Percentiles rank a stretch among this genome's conserved stretches.
phyloP scores from a whole-genome alignment of 2,329 filamentous ascomycete genomes.

The Cercospora sesami region DNA sequence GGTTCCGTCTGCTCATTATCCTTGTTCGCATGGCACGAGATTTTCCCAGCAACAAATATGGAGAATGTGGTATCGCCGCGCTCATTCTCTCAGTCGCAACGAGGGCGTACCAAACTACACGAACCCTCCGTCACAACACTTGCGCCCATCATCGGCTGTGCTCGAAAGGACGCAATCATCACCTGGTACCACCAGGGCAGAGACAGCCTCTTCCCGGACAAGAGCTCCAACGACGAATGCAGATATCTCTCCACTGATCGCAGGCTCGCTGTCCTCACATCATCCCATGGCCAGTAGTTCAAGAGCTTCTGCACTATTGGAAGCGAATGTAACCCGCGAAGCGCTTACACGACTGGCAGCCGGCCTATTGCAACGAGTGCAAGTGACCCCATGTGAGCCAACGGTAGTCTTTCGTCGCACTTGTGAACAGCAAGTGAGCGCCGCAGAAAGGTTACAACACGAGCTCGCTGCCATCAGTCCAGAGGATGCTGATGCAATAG shows the following conservation, averaged over 20 bases:
- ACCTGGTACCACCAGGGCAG: background rate
- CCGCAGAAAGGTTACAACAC: background rate
- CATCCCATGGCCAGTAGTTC: background rate
- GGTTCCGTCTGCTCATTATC: background rate
- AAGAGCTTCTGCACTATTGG: background rate
- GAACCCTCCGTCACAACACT: background rate
- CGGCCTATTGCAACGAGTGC: background rate
- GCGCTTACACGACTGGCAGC: background rate
- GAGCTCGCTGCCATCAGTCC: background rate
- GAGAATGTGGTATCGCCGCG: background rate
- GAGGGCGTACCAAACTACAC: background rate
- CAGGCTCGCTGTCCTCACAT: background rate
- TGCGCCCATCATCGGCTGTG: background rate
- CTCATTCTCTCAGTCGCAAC: background rate
- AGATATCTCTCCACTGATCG: background rate
- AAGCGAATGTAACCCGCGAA: background rate
- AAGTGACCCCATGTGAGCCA: background rate
- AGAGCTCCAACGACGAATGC: background rate
- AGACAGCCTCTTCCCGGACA: background rate
- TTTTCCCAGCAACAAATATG: background rate
- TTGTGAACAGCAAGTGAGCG: background rate
- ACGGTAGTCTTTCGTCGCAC: background rate
- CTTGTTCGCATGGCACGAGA: background rate
- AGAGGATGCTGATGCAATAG: background rate
- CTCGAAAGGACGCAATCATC: background rate